Base-by-base conservation (phyloP, 495 filamentous ascomycete genomes). In the Hypoxylon crocopeplum region DNA sequence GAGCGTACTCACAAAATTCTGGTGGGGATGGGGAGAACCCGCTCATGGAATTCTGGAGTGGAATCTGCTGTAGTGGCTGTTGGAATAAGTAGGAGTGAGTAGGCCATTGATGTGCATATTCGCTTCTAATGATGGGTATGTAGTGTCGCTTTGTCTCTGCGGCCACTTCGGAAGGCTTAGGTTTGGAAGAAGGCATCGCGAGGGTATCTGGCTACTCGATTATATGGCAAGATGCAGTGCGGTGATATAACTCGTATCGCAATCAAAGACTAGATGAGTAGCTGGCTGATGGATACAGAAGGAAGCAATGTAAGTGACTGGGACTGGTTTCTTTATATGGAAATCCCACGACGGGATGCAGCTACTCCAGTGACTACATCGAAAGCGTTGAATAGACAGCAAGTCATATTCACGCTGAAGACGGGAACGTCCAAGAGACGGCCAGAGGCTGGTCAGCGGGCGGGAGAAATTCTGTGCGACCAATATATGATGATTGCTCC, bases 111-210 rank as follows among this genome's bases (percentile, higher is more conserved):
- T 69, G 50, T 12, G 75, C 72, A 61, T 77, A 83, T 40, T 80
- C 73, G 7, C 75, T 68, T 56, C 74, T 77, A 52, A 88, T 83
- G 46, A 79, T 71, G 2, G 85, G 85, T 25, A 88, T 84, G 64
- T 82, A 88, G 15, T 74, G 73, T 61, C 74, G 82, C 72, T 88
- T 89, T 20, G 86, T 84, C 69, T 90, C 86, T 1, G 84, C 79
- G 30, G 86, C 87, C 27, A 90, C 84, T 42, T 90, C 87, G 16
- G 85, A 85, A 13, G 87, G 84, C 74, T 87, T 88, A 29, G 81
- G 81, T 68, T 83, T 85, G 32, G 79, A 72, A 30, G 76, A 62
- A 64, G 86, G 84, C 85, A 88, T 88, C 25, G 56, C 65, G 47
- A 45, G 25, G 22, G 39, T 47, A 17, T 16, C 32, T 24, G 2